A percentile compares a stretch with the other conserved stretches of the same genome.
phyloP scores from a whole-genome alignment of 164 flowering plant species.

The Vitis cinerea region DNA sequence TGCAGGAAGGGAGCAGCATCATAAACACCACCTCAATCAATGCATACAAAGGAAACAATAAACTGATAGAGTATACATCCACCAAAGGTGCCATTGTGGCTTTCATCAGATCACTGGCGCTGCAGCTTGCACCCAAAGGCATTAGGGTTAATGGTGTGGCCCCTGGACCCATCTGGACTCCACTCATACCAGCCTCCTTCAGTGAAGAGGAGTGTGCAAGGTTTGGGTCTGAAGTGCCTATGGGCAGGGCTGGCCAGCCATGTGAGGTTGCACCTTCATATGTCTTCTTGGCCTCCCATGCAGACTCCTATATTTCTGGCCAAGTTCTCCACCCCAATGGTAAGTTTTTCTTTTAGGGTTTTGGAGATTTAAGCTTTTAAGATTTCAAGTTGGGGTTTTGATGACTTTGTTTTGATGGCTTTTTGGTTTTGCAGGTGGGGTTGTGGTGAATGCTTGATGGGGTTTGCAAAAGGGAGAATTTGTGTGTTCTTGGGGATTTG shows the following conservation, averaged over 20 bases:
- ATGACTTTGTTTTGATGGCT: neutral
- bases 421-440: slow-evolving; percentile 28
- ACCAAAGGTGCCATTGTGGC: slow-evolving; percentile 81
- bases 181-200: slow-evolving; percentile 66
- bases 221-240: slow-evolving; percentile 66
- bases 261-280: slow-evolving; percentile 61
- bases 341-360: slow-evolving; percentile 10
- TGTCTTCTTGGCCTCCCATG: slow-evolving; percentile 64
- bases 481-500: neutral
- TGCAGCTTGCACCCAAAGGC: slow-evolving; percentile 53
- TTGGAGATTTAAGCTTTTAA: neutral
- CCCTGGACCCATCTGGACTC: slow-evolving; percentile 82
- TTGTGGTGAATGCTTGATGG: slow-evolving; percentile 28
- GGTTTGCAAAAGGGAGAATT: neutral
- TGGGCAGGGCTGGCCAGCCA: slow-evolving; percentile 83
- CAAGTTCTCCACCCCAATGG: slow-evolving; percentile 84
- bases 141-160: slow-evolving; percentile 84
- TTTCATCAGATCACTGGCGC: slow-evolving; percentile 62
- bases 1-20: slow-evolving; percentile 69
- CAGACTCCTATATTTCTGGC: slow-evolving; percentile 60
- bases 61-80: slow-evolving; percentile 65
- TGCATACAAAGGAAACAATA: slow-evolving; percentile 62
- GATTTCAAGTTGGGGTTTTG: neutral
- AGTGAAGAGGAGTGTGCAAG: slow-evolving; percentile 36
- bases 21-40: slow-evolving; percentile 69